Base-by-base conservation (phyloP, 371 early-diverging fungal species). In the Ordospora colligata region DNA sequence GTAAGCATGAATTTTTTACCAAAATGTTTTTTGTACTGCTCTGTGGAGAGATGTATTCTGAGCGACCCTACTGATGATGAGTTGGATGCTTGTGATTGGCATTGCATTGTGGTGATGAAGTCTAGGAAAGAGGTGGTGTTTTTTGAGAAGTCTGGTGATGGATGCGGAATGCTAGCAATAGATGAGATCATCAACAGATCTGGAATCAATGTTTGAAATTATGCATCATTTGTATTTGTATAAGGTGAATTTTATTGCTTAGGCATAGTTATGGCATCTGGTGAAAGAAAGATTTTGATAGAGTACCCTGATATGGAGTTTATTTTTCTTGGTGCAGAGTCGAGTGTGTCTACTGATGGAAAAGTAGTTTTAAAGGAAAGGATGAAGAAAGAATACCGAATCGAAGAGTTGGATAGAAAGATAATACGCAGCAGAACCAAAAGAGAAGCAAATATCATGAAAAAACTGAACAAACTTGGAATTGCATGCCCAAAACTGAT, bases 311-410 rank as follows among this genome's bases (percentile, higher is more conserved):
- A 8, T 62, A 73, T 77, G 73, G 44, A 65, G 67, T 45, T 77
- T 73, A 27, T 79, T 25, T 69, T 65, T 37, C 77, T 53, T 1
- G 85, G 85, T 14, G 83, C 85, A 53, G 85, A 85, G 63, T 81
- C 83, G 37, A 62, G 65, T 11, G 65, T 85, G 19, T 83, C 72
- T 53, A 25, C 19, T 42, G 22, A 53, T 6, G 62, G 69, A 17
- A 54, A 62, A 7, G 58, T 65, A n/a, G 65, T 83, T 64, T 6
- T 73, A 17, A 85, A 85, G 69, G 49, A 76, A 45, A 65, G 85
- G 51, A 5, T 69, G 2, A 44, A 32, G 6, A 85, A 85, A 71
- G 32, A 23, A n/a, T 85, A 83, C 46, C 71, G 85, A 54, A 68
- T 79, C 7, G 10, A 17, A 19, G 82, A 75, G 69, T 40, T 85